Evolutionary conservation across 257 asterid species (phyloP).

Genomic region (Salvia hispanica): DNA sequence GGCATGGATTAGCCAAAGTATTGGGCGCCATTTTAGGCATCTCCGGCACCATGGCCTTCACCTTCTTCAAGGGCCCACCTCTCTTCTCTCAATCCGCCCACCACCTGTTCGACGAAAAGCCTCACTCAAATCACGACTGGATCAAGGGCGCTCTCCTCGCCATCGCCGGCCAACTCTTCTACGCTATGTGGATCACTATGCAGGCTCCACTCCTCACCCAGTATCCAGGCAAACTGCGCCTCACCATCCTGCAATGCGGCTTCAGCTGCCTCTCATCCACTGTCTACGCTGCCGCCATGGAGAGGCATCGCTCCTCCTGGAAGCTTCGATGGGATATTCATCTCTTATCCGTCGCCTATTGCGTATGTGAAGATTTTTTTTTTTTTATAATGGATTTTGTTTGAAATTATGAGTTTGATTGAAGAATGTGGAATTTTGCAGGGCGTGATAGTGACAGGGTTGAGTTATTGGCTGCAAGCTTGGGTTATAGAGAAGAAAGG

Average conservation of each 20-base stretch:
- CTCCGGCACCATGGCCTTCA: conserved; percentile 55
- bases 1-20: conserved; percentile 64
- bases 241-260: conserved; percentile 52
- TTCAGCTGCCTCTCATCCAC: conserved; percentile 46
- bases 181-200: conserved; percentile 62
- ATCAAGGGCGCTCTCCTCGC: conserved; percentile 61
- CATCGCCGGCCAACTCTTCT: conserved; percentile 44
- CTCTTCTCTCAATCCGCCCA: conserved; percentile 29
- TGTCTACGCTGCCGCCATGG: conserved; percentile 41
- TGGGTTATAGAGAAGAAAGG: conserved; percentile 67
- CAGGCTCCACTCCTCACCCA: conserved; percentile 46
- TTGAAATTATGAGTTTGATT: too few relatives aligned
- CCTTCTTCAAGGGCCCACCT: conserved; percentile 63
- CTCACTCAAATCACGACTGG: conserved; percentile 43
- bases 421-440: conserved; percentile 25
- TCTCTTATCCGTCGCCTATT: conserved; percentile 46
- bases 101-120: neutral
- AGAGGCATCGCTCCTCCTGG: conserved; percentile 50
- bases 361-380: conserved; percentile 45
- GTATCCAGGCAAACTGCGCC: conserved; percentile 53
- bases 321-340: conserved; percentile 54
- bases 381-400: too few relatives aligned
- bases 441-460: conserved; percentile 57
- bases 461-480: conserved; percentile 45
- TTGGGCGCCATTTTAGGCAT: conserved; percentile 47